Evolutionary conservation across 176 grass and related monocot genomes (phyloP).

Genomic region (Hyparrhenia diplandra): DNA sequence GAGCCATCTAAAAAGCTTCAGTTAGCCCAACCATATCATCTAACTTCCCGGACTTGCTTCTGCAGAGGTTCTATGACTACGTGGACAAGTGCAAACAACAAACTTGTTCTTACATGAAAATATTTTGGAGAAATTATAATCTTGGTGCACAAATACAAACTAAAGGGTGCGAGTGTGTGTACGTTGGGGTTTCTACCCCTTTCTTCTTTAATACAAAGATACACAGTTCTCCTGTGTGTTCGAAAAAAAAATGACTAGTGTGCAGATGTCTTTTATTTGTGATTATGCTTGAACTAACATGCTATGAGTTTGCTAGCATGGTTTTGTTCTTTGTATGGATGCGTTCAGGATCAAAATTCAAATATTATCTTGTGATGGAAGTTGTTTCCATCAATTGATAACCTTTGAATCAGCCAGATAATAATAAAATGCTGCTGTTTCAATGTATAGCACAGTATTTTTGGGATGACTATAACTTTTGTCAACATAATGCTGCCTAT

Average conservation of each 20-base stretch:
- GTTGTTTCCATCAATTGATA: background rate
- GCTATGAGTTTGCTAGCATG: background rate
- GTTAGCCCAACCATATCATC: no score
- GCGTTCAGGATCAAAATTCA: background rate
- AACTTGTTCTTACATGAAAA: background rate
- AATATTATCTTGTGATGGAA: background rate
- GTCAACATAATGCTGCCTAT: background rate
- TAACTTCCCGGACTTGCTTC: background rate
- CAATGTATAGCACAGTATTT: background rate
- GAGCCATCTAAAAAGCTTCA: background rate
- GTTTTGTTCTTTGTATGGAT: constrained; percentile 1
- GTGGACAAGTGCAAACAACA: background rate
- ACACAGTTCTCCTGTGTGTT: background rate
- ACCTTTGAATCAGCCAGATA: background rate
- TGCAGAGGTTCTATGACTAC: background rate
- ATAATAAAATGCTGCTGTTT: background rate
- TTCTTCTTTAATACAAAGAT: background rate
- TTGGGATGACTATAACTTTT: background rate
- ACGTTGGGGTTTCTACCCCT: background rate
- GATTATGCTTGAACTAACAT: background rate
- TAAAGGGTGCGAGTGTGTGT: background rate
- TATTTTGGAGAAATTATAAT: background rate
- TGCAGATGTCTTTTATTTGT: no score
- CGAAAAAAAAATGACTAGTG: background rate
- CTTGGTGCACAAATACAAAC: background rate